Conservation (phyloP, 2,329 filamentous ascomycete genomes). For the Phoma herbarum region DNA sequence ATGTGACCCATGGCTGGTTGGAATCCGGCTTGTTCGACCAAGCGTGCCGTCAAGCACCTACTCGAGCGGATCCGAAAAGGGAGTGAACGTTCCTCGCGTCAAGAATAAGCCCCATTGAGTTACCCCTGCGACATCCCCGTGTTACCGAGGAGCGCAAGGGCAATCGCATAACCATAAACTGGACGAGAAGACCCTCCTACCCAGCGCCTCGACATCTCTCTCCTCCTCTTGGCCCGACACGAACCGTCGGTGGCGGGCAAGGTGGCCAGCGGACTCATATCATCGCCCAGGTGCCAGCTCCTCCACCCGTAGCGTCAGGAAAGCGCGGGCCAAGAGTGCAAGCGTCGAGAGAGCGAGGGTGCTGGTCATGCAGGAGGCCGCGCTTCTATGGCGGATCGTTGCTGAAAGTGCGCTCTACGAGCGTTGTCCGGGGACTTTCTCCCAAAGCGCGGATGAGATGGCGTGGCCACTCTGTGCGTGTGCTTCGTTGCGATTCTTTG, state of each 20-base stretch:
- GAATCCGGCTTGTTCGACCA: constrained; percentile 75
- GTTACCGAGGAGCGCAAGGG: constrained; percentile 54
- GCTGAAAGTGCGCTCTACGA: constrained; percentile 73
- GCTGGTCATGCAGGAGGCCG: constrained; percentile 69
- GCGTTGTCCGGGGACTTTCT: constrained; percentile 99
- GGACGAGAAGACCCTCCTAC: constrained; percentile 78
- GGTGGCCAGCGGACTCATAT: constrained; percentile 80
- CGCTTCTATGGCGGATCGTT: constrained; percentile 99
- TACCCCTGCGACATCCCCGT: constrained; percentile 64
- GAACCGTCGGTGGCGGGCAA: constrained; percentile 34
- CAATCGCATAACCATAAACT: constrained; percentile 99
- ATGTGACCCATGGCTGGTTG: constrained; percentile 66
- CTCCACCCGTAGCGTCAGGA: constrained; percentile 45
- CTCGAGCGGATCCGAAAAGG: constrained; percentile 56
- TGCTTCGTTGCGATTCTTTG: constrained; percentile 99
- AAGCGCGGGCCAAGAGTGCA: constrained; percentile 57
- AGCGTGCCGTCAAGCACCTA: constrained; percentile 57
- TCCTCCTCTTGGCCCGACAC: constrained; percentile 45
- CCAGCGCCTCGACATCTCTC: constrained; percentile 39
- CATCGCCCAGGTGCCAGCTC: constrained; percentile 74
- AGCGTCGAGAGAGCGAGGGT: constrained; percentile 60
- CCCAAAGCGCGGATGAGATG: constrained; percentile 79
- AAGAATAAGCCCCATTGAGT: constrained; percentile 99
- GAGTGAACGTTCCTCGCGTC: constrained; percentile 83
- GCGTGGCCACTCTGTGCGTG: constrained; percentile 73